Evolutionary conservation across 345 rosid genomes (phyloP).

Genomic region (Ricinus communis): DNA sequence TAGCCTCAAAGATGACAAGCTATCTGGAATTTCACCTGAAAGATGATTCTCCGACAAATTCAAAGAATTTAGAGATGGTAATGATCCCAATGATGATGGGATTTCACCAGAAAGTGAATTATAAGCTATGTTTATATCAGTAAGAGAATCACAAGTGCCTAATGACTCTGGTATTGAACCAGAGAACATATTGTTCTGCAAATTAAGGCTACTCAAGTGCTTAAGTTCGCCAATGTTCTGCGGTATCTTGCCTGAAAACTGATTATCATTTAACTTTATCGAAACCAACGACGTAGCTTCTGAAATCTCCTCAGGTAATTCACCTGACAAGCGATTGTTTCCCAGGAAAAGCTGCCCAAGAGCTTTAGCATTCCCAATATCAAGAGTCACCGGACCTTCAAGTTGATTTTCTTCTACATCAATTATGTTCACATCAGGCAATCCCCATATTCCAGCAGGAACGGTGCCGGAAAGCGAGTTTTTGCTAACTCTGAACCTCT

Average conservation of each 20-base stretch:
- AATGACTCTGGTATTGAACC: conserved; percentile 62
- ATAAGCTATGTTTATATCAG: conserved; percentile 60
- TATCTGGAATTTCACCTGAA: conserved; percentile 63
- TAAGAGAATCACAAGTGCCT: conserved; percentile 61
- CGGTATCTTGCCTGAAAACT: conserved; percentile 62
- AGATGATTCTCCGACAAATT: conserved; percentile 68
- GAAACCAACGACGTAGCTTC: conserved; percentile 39
- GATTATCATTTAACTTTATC: conserved; percentile 57
- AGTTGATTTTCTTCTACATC: conserved; percentile 59
- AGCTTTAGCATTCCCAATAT: conserved; percentile 53
- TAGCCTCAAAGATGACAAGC: conserved; percentile 61
- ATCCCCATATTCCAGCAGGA: conserved; percentile 82
- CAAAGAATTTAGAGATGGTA: conserved; percentile 67
- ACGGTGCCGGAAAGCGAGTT: conserved; percentile 67
- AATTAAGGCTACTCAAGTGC: conserved; percentile 47
- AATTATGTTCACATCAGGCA: conserved; percentile 58
- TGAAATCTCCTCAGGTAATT: conserved; percentile 67
- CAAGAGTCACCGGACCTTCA: conserved; percentile 57
- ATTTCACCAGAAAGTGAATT: conserved; percentile 68
- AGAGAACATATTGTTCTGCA: conserved; percentile 60
- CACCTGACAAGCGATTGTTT: conserved; percentile 66
- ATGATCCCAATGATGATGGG: conserved; percentile 61
- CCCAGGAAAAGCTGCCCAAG: conserved; percentile 45
- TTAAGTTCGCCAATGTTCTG: conserved; percentile 52
- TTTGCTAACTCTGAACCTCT: conserved; percentile 68